Percentiles rank a stretch among this genome's conserved stretches.
Conservation (phyloP, 768 basidiomycete species). For the Candolleomyces efflorescens region DNA sequence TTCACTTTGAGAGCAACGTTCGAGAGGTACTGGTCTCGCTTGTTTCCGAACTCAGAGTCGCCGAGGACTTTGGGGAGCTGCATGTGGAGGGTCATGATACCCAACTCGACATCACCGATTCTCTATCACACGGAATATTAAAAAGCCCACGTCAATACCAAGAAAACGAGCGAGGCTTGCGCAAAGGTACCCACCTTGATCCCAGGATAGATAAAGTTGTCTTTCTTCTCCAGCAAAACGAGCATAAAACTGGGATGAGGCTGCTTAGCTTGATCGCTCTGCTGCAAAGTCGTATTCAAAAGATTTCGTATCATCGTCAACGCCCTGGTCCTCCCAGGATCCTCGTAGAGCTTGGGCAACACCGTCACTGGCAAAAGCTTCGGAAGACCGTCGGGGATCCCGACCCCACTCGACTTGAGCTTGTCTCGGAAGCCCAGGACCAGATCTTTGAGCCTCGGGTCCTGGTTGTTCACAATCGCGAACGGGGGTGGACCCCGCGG, state of each 20-base stretch:
- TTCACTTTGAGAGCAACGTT: conserved; percentile 83
- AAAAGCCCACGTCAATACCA: neutral
- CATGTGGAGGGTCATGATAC: conserved; percentile 75
- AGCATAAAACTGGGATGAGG: conserved; percentile 60
- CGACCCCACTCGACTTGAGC: conserved; percentile 57
- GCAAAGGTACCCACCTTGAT: conserved; percentile 50
- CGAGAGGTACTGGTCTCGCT: conserved; percentile 78
- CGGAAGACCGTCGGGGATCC: conserved; percentile 33
- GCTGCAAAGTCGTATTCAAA: conserved; percentile 24
- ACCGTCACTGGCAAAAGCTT: conserved; percentile 32
- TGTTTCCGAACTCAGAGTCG: conserved; percentile 31
- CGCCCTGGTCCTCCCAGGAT: conserved; percentile 34
- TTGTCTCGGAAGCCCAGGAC: conserved; percentile 53
- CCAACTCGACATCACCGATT: conserved; percentile 69
- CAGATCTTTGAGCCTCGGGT: conserved; percentile 37
- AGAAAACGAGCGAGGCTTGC: neutral
- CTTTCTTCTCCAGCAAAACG: conserved; percentile 61
- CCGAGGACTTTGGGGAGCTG: conserved; percentile 55
- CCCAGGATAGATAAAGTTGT: conserved; percentile 77
- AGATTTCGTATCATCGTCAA: conserved; percentile 35
- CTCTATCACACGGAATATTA: conserved; percentile 29
- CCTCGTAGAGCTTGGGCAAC: conserved; percentile 23
- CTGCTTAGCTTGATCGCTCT: conserved; percentile 15
- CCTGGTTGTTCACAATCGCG: conserved; percentile 13
- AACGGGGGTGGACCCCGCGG: neutral